phyloP scores from a whole-genome alignment of 306 rosid species.

The Coriaria nepalensis region DNA sequence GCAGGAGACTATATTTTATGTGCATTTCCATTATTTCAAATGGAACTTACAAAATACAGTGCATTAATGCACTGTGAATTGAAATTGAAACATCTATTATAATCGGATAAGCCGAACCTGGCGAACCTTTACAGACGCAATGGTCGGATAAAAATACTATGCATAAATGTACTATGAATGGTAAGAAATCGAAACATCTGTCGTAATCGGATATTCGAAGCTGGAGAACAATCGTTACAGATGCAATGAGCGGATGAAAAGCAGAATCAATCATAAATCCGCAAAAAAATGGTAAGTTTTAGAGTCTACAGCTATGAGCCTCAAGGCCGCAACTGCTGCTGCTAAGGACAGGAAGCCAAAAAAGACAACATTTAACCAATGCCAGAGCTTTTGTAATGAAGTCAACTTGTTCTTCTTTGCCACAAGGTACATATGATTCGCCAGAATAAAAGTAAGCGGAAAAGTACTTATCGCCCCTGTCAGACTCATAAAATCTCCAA shows the following conservation, averaged over 20 bases:
- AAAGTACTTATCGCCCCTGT: conserved; percentile 94
- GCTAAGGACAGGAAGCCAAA: conserved; percentile 60
- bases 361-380: conserved; percentile 77
- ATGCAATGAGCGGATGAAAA: conserved; percentile 4
- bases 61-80: no score
- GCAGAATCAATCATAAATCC: conserved; percentile 35
- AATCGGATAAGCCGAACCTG: no score
- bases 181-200: no score
- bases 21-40: no score
- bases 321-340: conserved; percentile 62
- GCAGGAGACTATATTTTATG: no score
- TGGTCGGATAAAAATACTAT: no score
- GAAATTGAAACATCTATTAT: no score
- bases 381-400: conserved; percentile 64
- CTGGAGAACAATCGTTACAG: no score
- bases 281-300: conserved; percentile 63
- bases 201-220: no score
- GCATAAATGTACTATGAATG: no score
- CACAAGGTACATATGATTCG: conserved; percentile 77
- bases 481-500: conserved; percentile 96
- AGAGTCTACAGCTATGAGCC: conserved; percentile 77
- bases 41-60: no score
- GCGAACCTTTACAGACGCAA: no score
- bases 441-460: conserved; percentile 89
- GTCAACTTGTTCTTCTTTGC: conserved; percentile 58